Percentiles rank a stretch among this genome's conserved stretches.
phyloP scores from a whole-genome alignment of 176 grass and related monocot species.

The Carex myosuroides region DNA sequence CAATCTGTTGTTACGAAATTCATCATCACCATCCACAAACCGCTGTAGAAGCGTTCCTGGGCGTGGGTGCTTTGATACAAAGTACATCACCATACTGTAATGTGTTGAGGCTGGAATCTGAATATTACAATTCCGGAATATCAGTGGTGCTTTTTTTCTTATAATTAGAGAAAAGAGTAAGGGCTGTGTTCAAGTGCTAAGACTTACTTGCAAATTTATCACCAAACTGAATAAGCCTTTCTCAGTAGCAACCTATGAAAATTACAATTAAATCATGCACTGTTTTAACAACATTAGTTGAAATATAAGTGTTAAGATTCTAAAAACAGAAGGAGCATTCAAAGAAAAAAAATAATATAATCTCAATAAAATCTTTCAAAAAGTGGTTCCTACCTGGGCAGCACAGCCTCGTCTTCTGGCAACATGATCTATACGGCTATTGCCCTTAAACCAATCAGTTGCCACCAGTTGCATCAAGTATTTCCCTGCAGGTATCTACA shows the following conservation, averaged over 20 bases:
- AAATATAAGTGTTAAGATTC: background rate
- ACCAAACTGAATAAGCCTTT: slow-evolving; percentile 89
- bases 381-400: slow-evolving; percentile 48
- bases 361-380: slow-evolving; percentile 1
- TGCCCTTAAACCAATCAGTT: slow-evolving; percentile 71
- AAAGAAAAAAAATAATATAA: background rate
- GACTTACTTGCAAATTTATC: slow-evolving; percentile 89
- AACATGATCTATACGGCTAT: slow-evolving; percentile 83
- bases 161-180: slow-evolving; percentile 11
- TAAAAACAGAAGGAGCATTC: background rate
- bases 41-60: slow-evolving; percentile 80
- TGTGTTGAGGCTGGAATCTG: slow-evolving; percentile 87
- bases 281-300: background rate
- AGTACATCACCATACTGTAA: slow-evolving; percentile 93
- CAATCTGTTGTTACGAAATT: slow-evolving; percentile 85
- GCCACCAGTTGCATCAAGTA: slow-evolving; percentile 79
- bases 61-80: slow-evolving; percentile 52
- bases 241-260: slow-evolving; percentile 66
- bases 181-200: background rate
- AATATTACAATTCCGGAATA: background rate
- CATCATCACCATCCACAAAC: slow-evolving; percentile 84
- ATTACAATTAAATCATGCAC: background rate
- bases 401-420: slow-evolving; percentile 55
- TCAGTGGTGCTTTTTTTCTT: background rate
- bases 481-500: slow-evolving; percentile 73